Base-by-base conservation (phyloP, 1,284 basidiomycete genomes). In the Ustilago curta region DNA sequence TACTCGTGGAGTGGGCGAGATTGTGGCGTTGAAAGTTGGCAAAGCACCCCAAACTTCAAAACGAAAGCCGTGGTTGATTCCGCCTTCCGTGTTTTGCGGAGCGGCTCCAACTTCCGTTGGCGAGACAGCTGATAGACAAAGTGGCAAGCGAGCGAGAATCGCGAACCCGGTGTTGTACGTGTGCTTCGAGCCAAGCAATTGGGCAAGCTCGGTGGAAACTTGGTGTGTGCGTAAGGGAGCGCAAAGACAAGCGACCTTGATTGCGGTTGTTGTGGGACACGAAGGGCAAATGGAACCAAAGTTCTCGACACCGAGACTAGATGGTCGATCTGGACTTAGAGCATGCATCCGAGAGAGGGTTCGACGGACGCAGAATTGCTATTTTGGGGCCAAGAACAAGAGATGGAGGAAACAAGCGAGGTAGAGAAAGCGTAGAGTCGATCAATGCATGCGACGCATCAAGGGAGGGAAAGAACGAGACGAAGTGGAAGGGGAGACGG, bases 391-490 rank as follows among this genome's bases (percentile, higher is more conserved):
- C 23, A 25, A 31, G 25, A 32, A 27, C 18, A 16, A 19, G n/a
- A 2, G 23, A 58, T 16, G 27, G 42, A 21, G 47, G 49, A 19
- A 27, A 21, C 29, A 51, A 65, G 57, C 57, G 64, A 66, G 64
- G 25, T 60, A 53, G 54, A 60, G 23, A 53, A 54, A 57, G 53
- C 48, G 58, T 29, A 45, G 19, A 9, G 31, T 29, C 35, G 32
- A 57, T 43, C 31, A 32, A 45, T 56, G 52, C 47, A 50, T 32
- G 40, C 52, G 57, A 52, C 32, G 25, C 14, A 37, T 37, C 39
- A 43, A 19, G 5, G 21, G 49, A 27, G 14, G n/a, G n/a, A 19
- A 23, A 27, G 37, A 18, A 37, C 9, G 19, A 35, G 43, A 31
- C 6, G 37, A 16, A 9, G 16, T 43, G 27, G 8, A 23, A 14